Conservation (phyloP, 441 rosid species). For the Daphne laureola region DNA sequence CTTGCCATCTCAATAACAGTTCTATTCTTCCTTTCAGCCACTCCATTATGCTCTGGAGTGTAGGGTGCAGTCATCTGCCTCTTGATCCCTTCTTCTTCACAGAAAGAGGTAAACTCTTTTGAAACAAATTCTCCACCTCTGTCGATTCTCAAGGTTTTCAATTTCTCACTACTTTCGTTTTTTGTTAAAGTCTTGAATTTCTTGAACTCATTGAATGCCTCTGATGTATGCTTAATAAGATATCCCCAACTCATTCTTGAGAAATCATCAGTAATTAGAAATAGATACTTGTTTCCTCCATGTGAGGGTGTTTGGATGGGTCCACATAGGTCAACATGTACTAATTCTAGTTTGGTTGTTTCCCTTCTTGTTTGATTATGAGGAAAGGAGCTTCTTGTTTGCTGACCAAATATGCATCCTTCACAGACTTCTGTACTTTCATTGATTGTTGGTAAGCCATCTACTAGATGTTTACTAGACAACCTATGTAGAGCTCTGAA, state of each 20-base stretch:
- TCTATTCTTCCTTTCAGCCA: neutral
- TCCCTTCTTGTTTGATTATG: no score
- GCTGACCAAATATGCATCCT: neutral
- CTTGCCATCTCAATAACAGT: neutral
- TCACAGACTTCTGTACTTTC: neutral
- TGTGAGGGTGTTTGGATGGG: neutral
- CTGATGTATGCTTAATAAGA: neutral
- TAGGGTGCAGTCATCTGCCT: neutral
- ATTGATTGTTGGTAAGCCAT: neutral
- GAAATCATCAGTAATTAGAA: neutral
- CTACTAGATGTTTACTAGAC: no score
- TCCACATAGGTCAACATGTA: slow-evolving; percentile 1
- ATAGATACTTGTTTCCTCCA: neutral
- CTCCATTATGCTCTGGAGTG: slow-evolving; percentile 3
- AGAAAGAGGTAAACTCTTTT: neutral
- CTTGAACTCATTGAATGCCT: neutral
- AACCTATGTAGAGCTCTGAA: neutral
- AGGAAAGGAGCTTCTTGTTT: neutral
- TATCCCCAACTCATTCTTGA: slow-evolving; percentile 7
- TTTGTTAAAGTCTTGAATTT: neutral
- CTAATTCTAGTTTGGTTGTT: neutral
- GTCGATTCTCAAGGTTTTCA: neutral
- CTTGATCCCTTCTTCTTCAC: neutral
- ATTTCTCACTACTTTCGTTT: neutral
- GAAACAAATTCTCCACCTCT: neutral